Evolutionary conservation across 768 basidiomycete genomes (phyloP).

Genomic region (Panellus pusillus): DNA sequence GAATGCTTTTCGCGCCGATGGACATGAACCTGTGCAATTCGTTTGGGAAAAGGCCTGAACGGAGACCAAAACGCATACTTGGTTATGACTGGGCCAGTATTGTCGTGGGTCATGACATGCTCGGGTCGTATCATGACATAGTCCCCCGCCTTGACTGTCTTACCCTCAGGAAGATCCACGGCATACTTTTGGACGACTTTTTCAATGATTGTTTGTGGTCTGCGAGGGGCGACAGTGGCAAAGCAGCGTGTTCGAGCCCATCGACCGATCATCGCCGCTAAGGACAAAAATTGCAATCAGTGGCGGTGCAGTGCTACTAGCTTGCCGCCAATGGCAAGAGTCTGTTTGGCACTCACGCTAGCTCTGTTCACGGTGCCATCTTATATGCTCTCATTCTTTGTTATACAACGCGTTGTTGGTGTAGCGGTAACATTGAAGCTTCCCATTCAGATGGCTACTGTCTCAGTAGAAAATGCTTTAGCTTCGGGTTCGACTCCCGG

Average conservation of each 20-base stretch:
- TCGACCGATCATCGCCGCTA: constrained; percentile 1
- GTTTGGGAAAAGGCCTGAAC: background rate
- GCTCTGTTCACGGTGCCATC: too few species aligned
- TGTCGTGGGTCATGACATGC: constrained; percentile 98
- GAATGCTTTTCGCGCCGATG: constrained; percentile 84
- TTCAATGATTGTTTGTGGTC: constrained; percentile 90
- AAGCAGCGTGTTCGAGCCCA: constrained; percentile 24
- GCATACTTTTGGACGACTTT: constrained; percentile 98
- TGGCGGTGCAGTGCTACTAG: too few species aligned
- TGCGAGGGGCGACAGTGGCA: constrained; percentile 30
- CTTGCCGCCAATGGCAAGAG: too few species aligned
- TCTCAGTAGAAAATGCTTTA: too few species aligned
- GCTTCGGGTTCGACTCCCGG: too few species aligned
- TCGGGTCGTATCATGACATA: constrained; percentile 99
- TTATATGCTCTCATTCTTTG: too few species aligned
- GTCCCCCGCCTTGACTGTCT: constrained; percentile 88
- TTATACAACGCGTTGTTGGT: too few species aligned
- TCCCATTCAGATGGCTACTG: too few species aligned
- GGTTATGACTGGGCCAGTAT: constrained; percentile 96
- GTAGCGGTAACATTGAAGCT: too few species aligned
- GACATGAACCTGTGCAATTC: constrained; percentile 75
- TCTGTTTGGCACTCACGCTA: too few species aligned
- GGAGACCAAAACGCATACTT: constrained; percentile 59
- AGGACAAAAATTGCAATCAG: background rate
- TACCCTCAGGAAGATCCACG: constrained; percentile 80